phyloP scores from a whole-genome alignment of 75 land plant species.

The Cupressus sempervirens region DNA sequence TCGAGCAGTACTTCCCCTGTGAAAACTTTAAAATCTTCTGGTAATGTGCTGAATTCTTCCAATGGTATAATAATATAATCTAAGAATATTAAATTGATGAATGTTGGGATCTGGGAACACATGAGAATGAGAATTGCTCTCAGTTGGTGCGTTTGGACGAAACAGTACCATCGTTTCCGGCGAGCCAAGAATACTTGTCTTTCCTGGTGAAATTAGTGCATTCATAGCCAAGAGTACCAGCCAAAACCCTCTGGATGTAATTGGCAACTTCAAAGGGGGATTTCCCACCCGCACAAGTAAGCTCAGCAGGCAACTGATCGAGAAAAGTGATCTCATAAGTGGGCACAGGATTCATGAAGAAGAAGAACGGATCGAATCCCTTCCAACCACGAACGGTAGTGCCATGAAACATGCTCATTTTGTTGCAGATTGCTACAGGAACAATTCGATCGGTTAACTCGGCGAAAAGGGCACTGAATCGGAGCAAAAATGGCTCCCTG shows the following conservation, averaged over 20 bases:
- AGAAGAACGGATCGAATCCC: conserved; percentile 69
- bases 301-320: conserved; percentile 51
- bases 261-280: conserved; percentile 76
- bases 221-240: conserved; percentile 64
- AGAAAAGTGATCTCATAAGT: conserved; percentile 75
- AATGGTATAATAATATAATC: neutral
- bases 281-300: conserved; percentile 43
- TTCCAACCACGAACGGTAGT: conserved; percentile 71
- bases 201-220: conserved; percentile 75
- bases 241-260: conserved; percentile 64
- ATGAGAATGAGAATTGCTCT: neutral
- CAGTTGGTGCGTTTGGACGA: conserved; percentile 6
- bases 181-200: conserved; percentile 73
- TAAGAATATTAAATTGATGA: neutral
- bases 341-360: conserved; percentile 83
- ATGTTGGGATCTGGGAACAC: neutral
- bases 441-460: conserved; percentile 86
- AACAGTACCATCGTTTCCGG: conserved; percentile 77
- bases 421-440: conserved; percentile 71
- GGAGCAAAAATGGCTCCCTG: conserved; percentile 79
- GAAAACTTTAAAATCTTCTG: neutral
- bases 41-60: neutral
- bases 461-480: conserved; percentile 90
- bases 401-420: conserved; percentile 68
- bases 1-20: too few relatives aligned